Percentiles rank a stretch among this genome's conserved stretches.
These are phyloP conservation scores for Inosperma sp. DNA, from an alignment of 768 basidiomycete genomes.

Conservation along the genomic window DNA sequence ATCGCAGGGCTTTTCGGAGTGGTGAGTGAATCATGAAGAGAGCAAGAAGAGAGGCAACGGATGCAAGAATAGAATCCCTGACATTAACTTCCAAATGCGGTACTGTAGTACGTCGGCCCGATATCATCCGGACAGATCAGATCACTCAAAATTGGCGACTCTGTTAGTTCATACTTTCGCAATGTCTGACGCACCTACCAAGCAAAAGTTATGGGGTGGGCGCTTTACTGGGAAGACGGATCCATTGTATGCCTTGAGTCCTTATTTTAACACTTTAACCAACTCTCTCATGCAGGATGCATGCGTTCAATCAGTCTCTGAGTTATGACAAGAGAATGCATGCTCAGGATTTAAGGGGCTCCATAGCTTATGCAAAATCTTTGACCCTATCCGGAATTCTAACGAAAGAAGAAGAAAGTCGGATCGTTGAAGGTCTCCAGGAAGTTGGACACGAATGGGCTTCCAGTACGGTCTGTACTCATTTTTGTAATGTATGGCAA, in stretches of 20 bases:
- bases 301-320: slow-evolving; percentile 94
- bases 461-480: slow-evolving; percentile 57
- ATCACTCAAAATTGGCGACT: background rate
- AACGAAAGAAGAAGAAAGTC: slow-evolving; percentile 65
- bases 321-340: slow-evolving; percentile 95
- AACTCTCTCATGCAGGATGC: slow-evolving; percentile 63
- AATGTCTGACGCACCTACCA: slow-evolving; percentile 41
- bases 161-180: background rate
- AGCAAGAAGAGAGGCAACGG: background rate
- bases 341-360: slow-evolving; percentile 85
- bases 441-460: slow-evolving; percentile 85
- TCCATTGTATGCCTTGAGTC: slow-evolving; percentile 55
- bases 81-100: too few species aligned
- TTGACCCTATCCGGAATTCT: slow-evolving; percentile 78
- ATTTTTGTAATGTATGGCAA: slow-evolving; percentile 2
- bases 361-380: slow-evolving; percentile 93
- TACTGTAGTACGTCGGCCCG: slow-evolving; percentile 1
- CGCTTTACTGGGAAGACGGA: slow-evolving; percentile 87
- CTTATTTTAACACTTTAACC: slow-evolving; percentile 7
- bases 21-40: background rate
- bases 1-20: slow-evolving; percentile 27
- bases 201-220: slow-evolving; percentile 84
- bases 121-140: background rate
- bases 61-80: too few species aligned
- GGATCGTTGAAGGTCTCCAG: slow-evolving; percentile 69